Evolutionary conservation across 2,329 filamentous ascomycete genomes (phyloP).

Genomic region (Madurella fahalii): DNA sequence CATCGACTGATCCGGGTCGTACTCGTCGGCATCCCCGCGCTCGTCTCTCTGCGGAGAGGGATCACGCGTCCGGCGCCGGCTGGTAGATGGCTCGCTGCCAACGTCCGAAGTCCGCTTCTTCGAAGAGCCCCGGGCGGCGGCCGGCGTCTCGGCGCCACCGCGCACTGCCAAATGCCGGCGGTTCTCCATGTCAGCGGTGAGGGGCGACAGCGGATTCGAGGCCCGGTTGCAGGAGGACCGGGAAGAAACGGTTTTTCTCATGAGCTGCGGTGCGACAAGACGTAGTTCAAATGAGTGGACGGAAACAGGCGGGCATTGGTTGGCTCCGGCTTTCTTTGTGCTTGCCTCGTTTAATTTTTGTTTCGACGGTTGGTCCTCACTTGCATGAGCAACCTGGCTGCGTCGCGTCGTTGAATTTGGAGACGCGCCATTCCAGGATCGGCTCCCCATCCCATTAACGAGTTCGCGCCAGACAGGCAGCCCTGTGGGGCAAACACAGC

Average conservation of each 20-base stretch:
- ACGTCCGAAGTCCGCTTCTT: conserved; percentile 22
- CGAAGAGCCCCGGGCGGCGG: neutral
- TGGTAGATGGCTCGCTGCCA: conserved; percentile 17
- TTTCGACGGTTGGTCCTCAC: too few species aligned
- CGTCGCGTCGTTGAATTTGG: conserved; percentile 2
- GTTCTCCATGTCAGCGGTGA: conserved; percentile 15
- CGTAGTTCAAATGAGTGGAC: neutral
- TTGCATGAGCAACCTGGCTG: too few species aligned
- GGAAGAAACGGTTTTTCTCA: neutral
- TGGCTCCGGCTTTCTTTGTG: neutral
- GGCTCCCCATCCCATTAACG: too few species aligned
- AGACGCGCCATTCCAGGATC: conserved; percentile 1
- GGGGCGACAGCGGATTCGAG: conserved; percentile 2
- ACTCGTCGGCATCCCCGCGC: conserved; percentile 43
- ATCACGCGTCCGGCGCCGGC: conserved; percentile 22
- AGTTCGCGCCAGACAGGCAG: too few species aligned
- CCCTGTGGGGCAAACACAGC: neutral
- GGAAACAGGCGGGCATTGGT: neutral
- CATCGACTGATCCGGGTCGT: conserved; percentile 79
- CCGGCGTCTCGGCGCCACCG: neutral
- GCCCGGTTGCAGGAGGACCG: neutral
- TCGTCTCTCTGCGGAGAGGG: conserved; percentile 27
- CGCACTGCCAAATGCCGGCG: conserved; percentile 18
- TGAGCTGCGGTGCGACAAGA: neutral
- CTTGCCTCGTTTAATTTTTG: neutral